Base-by-base conservation (phyloP, 805 yeast species). In the Suhomyces sp. region DNA sequence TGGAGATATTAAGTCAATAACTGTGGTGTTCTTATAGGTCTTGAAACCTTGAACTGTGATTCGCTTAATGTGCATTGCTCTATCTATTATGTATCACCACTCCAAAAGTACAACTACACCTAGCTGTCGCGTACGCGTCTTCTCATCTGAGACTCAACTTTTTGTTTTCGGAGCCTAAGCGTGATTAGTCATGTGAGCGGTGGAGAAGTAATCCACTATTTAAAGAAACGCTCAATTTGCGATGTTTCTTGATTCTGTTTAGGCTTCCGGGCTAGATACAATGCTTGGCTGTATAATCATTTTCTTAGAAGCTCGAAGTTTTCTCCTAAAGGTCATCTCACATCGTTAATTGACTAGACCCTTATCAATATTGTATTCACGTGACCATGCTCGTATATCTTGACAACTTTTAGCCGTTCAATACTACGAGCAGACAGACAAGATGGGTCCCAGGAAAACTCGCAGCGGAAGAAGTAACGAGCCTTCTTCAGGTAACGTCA, bases 31-130 rank as follows among this genome's bases (percentile, higher is more conserved):
- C 70, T 88, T 87, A 67, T 91, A 93, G 57, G 98, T 91, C 71
- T 90, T 91, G 76, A 93, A 93, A 35, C 98, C 98, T 66, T 90
- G 96, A 51, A 93, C 88, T 9, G 83, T 79, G 45, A 93, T 88
- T 66, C 77, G 65, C 55, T 73, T 74, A 60, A 75, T 75, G 57
- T 70, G 63, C 80, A 75, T 75, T 17, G 10, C 41, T 17, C 12
- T 27, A 27, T 27, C 29, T 27, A 27, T 36, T 19, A 36, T 15
- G 10, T 9, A 9, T 36, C 22, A 29, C 33, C n/a, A 29, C 33
- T 3, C 33, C 33, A 29, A 29, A 33, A n/a, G 17, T 38, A 19
- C 23, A 10, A 19, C 42, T 38, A 10, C 13, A 19, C 2, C n/a
- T 4, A 19, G 24, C 42, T 17, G 42, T 38, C 42, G 42, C 42